Base-by-base conservation (phyloP, 2,329 filamentous ascomycete species). In the Exserohilum rostratum region DNA sequence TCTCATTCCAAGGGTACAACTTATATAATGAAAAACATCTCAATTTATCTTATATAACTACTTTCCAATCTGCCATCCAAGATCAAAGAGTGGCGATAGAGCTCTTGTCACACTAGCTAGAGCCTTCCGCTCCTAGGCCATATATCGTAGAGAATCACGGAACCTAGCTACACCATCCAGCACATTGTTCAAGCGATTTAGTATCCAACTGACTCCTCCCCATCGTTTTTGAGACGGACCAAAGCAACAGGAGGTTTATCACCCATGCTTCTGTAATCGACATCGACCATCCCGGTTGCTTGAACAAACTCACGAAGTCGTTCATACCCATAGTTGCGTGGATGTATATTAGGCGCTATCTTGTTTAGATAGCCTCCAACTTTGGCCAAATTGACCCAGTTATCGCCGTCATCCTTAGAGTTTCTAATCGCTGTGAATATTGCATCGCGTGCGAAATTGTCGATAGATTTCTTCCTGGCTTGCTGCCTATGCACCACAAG, bases 241-340 rank as follows among this genome's bases (percentile, higher is more conserved):
- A 46, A 34, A 17, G 15, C 44, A 29, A 46, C 29, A 25, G 43
- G 43, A 34, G 44, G 18, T 5, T 46, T 33, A 5, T 37, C 31
- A 25, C 20, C 44, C 20, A 46, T 46, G 9, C 17, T 15, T 17
- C 25, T 58, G 18, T 30, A 39, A 27, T 50, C 57, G 13, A 63
- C 9, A 17, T 65, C 53, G 6, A 55, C 55, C 1, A 65, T 59
- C 15, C 58, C 58, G 5, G 53, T 54, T 2, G 56, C 61, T 27
- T 46, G 13, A 10, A 46, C 20, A 12, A 46, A 46, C n/a, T 42
- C 22, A 6, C 52, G 40, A 13, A 64, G 56, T 2, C 49, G 50
- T 17, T 49, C 45, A 38, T 60, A 69, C 1, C 68, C 70, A 38
- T 70, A 71, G 33, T 70, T 71, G 4, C 68, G 66, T 11, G 65